These are phyloP conservation scores for Eimeria mitis DNA, from an alignment of 169 alveolate genomes.

Conservation along the genomic window DNA sequence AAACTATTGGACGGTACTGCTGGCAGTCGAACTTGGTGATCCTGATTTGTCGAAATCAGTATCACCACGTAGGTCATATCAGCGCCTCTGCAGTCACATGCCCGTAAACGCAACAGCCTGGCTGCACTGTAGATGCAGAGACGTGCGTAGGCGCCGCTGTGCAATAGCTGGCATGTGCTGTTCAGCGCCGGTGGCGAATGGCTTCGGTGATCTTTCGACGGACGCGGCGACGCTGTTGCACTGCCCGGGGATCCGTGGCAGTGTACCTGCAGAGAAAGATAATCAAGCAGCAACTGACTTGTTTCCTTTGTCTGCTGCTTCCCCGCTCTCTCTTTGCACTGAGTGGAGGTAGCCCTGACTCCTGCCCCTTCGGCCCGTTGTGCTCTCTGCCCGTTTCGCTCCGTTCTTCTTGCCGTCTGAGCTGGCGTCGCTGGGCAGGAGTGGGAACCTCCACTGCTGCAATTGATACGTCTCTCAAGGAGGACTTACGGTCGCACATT, in stretches of 20 bases:
- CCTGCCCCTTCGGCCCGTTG: not conserved
- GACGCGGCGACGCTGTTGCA: slow-evolving; percentile 14
- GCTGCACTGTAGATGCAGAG: not conserved
- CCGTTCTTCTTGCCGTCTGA: not conserved
- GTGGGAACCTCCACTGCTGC: not conserved
- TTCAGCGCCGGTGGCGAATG: slow-evolving; percentile 11
- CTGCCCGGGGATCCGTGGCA: slow-evolving; percentile 50
- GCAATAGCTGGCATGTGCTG: not conserved
- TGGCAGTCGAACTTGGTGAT: not conserved
- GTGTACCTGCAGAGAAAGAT: slow-evolving; percentile 8
- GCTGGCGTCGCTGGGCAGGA: not conserved
- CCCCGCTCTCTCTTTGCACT: not conserved
- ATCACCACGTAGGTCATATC: not conserved
- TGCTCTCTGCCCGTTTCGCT: not conserved
- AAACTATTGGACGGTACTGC: not conserved
- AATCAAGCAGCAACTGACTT: not conserved
- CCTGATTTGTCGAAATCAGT: not conserved
- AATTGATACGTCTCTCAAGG: not conserved
- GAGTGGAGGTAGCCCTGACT: not conserved
- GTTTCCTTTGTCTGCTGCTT: not conserved
- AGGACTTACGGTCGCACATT: slow-evolving; percentile 54
- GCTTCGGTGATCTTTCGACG: slow-evolving; percentile 10
- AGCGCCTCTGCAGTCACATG: not conserved
- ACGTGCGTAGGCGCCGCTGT: not conserved
- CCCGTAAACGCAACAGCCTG: not conserved